Conservation (phyloP, 257 asterid genomes). For the Fraxinus anomala region DNA sequence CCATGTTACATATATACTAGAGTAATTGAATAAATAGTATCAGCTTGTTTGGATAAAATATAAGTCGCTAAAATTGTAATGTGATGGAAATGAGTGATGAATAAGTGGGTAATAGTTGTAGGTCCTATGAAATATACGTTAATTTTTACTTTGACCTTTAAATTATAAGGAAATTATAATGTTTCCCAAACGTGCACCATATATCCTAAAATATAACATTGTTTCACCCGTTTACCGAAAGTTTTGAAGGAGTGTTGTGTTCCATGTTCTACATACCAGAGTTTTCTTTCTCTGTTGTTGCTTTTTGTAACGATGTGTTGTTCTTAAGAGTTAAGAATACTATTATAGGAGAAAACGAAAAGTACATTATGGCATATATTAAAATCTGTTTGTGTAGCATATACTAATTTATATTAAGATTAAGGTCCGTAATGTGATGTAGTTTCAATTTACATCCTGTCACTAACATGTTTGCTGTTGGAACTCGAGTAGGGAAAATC, state of each 20-base stretch:
- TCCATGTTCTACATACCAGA: no score
- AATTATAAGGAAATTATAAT: no score
- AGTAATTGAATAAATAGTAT: neutral
- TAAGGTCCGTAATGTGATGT: no score
- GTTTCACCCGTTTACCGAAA: neutral
- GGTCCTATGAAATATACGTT: no score
- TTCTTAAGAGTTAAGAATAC: neutral
- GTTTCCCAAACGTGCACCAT: no score
- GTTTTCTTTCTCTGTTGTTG: no score
- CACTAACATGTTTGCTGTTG: neutral
- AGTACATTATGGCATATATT: neutral
- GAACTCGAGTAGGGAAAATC: neutral
- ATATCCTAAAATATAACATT: no score
- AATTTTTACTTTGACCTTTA: no score
- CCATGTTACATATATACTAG: neutral
- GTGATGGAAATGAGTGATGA: no score
- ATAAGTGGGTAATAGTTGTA: no score
- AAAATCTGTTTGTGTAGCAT: neutral
- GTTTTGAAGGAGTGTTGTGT: neutral
- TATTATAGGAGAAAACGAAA: neutral
- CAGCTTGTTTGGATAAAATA: no score
- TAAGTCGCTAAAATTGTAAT: no score
- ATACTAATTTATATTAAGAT: neutral
- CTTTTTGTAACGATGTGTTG: neutral
- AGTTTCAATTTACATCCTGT: neutral